Evolutionary conservation across 1,284 basidiomycete genomes (phyloP).

Genomic region (Ceratobasidium sp.): DNA sequence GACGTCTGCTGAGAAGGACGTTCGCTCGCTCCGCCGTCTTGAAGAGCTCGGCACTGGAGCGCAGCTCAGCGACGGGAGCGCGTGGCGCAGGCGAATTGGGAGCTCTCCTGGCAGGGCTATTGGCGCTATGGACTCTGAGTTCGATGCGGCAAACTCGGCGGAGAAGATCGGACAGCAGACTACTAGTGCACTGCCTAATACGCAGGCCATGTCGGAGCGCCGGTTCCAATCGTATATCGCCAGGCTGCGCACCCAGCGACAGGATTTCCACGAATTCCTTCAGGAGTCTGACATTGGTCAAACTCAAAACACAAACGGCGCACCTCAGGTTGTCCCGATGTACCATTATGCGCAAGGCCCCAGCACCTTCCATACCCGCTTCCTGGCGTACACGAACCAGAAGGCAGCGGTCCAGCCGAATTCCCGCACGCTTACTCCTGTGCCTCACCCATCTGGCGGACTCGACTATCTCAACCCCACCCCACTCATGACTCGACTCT

Average conservation of each 20-base stretch:
- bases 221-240: constrained; percentile 70
- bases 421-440: constrained; percentile 65
- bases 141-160: constrained; percentile 49
- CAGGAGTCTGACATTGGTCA: constrained; percentile 49
- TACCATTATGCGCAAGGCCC: constrained; percentile 2
- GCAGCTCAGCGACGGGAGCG: constrained; percentile 46
- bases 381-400: constrained; percentile 25
- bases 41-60: constrained; percentile 69
- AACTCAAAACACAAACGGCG: constrained; percentile 53
- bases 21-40: constrained; percentile 70
- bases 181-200: constrained; percentile 51
- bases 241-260: constrained; percentile 65
- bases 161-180: constrained; percentile 23
- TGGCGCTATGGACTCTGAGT: constrained; percentile 66
- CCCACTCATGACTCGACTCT: constrained; percentile 64
- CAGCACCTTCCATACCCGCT: constrained; percentile 22
- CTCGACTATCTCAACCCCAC: constrained; percentile 68
- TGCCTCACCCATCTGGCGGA: constrained; percentile 71
- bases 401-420: constrained; percentile 31
- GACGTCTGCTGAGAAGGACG: constrained; percentile 70
- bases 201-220: constrained; percentile 56
- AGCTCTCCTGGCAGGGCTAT: constrained; percentile 50
- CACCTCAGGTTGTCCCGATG: constrained; percentile 47
- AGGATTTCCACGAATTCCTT: constrained; percentile 65
- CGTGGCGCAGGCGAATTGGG: constrained; percentile 58